phyloP scores from a whole-genome alignment of 768 basidiomycete genomes.

The Hericium erinaceus region DNA sequence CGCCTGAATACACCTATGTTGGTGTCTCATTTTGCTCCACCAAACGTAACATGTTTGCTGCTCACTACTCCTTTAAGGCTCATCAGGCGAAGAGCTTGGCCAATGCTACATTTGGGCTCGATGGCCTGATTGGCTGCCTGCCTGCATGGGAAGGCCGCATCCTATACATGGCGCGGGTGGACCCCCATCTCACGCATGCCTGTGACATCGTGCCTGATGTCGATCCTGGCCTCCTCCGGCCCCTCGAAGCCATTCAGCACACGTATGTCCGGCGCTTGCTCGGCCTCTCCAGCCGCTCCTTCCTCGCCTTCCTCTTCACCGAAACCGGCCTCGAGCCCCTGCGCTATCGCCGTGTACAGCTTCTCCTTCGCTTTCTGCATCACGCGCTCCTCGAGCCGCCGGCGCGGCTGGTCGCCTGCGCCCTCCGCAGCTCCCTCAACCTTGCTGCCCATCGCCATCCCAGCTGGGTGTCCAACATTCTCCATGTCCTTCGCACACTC shows the following conservation, averaged over 20 bases:
- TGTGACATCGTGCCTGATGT: constrained; percentile 9
- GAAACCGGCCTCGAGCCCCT: too few relatives aligned
- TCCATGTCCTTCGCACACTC: background rate
- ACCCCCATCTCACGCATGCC: constrained; percentile 12
- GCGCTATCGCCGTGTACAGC: too few relatives aligned
- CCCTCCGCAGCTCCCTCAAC: background rate
- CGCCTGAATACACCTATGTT: background rate
- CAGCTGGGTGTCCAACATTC: background rate
- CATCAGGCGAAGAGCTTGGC: background rate
- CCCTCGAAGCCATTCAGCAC: background rate
- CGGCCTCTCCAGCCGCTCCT: constrained; percentile 1
- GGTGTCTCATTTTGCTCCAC: background rate
- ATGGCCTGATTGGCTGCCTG: background rate
- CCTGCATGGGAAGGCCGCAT: background rate
- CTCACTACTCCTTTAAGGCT: background rate
- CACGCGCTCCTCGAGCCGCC: background rate
- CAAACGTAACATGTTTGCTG: background rate
- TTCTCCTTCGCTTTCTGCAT: too few relatives aligned
- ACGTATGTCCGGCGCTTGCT: constrained; percentile 3
- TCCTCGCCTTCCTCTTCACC: background rate
- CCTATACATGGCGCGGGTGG: constrained; percentile 14
- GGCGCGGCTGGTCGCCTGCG: background rate
- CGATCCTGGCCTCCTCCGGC: background rate
- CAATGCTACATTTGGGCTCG: too few relatives aligned
- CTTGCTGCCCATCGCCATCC: background rate